Conservation (phyloP, 768 basidiomycete species). For the Russula sp. region DNA sequence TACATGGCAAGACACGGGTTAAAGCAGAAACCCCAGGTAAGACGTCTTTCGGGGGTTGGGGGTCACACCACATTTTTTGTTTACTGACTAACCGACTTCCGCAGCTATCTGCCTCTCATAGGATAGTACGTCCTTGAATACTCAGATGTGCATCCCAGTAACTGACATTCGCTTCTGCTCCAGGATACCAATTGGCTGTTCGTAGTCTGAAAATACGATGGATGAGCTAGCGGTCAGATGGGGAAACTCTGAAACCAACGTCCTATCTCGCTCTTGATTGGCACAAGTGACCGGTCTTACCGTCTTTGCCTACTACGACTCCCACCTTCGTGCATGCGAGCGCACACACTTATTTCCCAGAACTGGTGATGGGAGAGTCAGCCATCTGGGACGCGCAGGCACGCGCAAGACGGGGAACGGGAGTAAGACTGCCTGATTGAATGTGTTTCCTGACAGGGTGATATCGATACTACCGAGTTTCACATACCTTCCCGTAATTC, state of each 20-base stretch:
- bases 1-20: neutral
- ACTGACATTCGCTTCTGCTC: neutral
- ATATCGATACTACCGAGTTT: neutral
- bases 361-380: neutral
- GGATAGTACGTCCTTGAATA: neutral
- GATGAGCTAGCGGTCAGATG: neutral
- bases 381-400: neutral
- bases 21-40: conserved; percentile 1
- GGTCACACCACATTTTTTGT: neutral
- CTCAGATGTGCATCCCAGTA: neutral
- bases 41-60: neutral
- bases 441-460: neutral
- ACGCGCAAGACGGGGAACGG: neutral
- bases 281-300: neutral
- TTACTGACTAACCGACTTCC: neutral
- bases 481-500: neutral
- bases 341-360: neutral
- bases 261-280: neutral
- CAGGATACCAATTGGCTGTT: neutral
- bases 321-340: neutral
- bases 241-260: neutral
- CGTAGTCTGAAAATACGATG: neutral
- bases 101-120: conserved; percentile 4
- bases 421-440: neutral
- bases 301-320: neutral